Evolutionary conservation across 805 yeast species (phyloP).

Genomic region (Ogataea trehalophila): DNA sequence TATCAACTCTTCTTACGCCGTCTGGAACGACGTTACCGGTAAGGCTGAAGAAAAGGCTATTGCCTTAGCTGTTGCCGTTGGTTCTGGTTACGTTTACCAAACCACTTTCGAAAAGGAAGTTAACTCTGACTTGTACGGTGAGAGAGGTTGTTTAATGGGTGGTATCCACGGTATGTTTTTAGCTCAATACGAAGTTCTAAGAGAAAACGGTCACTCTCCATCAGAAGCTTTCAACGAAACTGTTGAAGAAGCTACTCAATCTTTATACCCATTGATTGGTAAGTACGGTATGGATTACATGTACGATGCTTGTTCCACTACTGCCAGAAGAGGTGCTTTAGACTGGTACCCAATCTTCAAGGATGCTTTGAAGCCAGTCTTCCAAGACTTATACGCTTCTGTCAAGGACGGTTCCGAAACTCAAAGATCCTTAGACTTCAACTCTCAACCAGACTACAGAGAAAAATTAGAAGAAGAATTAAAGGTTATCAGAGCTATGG

Average conservation of each 20-base stretch:
- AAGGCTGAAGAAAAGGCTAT: conserved; percentile 98
- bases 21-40: conserved; percentile 99
- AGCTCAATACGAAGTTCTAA: conserved; percentile 98
- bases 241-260: conserved; percentile 99
- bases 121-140: conserved; percentile 98
- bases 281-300: conserved; percentile 99
- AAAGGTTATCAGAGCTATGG: conserved; percentile 90
- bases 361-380: conserved; percentile 97
- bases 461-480: conserved; percentile 92
- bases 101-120: conserved; percentile 99
- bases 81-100: conserved; percentile 99
- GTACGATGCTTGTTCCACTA: conserved; percentile 99
- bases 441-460: conserved; percentile 98
- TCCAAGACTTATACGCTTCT: conserved; percentile 91
- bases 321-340: conserved; percentile 99
- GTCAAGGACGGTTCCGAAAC: conserved; percentile 97
- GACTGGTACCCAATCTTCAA: conserved; percentile 99
- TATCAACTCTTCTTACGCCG: conserved; percentile 99
- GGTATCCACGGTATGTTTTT: conserved; percentile 99
- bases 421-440: conserved; percentile 95
- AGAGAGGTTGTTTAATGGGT: conserved; percentile 99
- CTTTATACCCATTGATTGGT: conserved; percentile 97
- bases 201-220: conserved; percentile 99
- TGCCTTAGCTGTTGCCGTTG: conserved; percentile 98
- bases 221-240: conserved; percentile 99